Evolutionary conservation across 2,329 filamentous ascomycete species (phyloP), one percentile per base, ranked within the genome.

Genomic region (Gnomoniopsis smithogilvyi): DNA sequence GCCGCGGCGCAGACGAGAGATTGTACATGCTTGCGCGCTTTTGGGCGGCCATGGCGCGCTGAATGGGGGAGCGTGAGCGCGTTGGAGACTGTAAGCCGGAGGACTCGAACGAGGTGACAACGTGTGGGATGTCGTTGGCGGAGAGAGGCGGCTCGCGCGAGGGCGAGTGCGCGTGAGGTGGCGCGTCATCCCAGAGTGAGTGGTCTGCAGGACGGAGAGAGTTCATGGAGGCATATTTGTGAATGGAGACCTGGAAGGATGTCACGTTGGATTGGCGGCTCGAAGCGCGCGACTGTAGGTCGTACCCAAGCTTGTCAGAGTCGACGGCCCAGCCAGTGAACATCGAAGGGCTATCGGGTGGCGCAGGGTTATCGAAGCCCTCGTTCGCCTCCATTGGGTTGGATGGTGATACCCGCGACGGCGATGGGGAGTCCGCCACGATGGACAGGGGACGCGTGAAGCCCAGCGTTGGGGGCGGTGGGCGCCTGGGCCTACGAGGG

Each of bases 391-490:
- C 49, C 36, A 60, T 46, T 50, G 47, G 52, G 15, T 21, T 60
- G 30, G 36, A 41, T 47, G 51, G 46, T 3, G 58, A 30, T 15
- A 41, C 26, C 17, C 63, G 58, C 19, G 66, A 64, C 7, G 65
- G 63, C 15, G 64, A 60, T 1, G 80, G 79, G 49, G 82, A 77
- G 59, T 85, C 82, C 54, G 78, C 70, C 2, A 85, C 80, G 50
- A 82, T 77, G 1, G 82, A 85, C 11, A 85, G 69, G 1, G 81
- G 80, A 6, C 81, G 75, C 1, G 80, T 76, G 60, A 79, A 75
- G 26, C 75, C 70, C 43, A 84, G 68, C 0, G 77, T 73, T 1
- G 79, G 77, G 2, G 81, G 79, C 2, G 79, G 76, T 17, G 72
- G 70, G 41, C 73, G 75, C 50, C 75, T 54, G 11, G 48, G 58